Evolutionary conservation across 257 asterid species (phyloP).

Genomic region (Apocynum venetum): DNA sequence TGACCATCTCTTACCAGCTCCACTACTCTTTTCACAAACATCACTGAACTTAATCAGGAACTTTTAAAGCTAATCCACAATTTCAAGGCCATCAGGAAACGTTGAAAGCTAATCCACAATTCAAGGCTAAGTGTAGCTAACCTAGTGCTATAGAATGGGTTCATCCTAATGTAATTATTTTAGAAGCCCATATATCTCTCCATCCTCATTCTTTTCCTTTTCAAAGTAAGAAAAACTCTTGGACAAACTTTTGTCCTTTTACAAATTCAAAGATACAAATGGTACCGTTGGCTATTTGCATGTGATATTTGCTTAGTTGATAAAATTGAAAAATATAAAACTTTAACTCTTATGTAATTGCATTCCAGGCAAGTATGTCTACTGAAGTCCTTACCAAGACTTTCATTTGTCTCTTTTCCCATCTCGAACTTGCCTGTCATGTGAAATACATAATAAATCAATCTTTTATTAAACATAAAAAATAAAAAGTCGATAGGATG

Average conservation of each 20-base stretch:
- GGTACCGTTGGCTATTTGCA: neutral
- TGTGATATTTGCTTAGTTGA: neutral
- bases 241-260: neutral
- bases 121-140: neutral
- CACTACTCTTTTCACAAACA: neutral
- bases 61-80: neutral
- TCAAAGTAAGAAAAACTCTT: neutral
- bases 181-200: neutral
- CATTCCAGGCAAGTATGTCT: neutral
- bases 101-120: neutral
- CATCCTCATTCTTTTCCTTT: neutral
- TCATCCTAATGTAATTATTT: neutral
- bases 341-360: neutral
- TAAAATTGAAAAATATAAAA: neutral
- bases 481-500: slow-evolving; percentile 5
- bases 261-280: neutral
- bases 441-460: slow-evolving; percentile 10
- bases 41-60: neutral
- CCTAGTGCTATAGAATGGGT: neutral
- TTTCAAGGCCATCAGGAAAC: neutral
- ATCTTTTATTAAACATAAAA: neutral
- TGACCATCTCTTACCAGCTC: neutral
- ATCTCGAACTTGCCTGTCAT: slow-evolving; percentile 72
- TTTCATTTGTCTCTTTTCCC: slow-evolving; percentile 86
- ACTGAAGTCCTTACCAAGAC: slow-evolving; percentile 61